Evolutionary conservation across 257 asterid species (phyloP).

Genomic region (Osmanthus fragrans): DNA sequence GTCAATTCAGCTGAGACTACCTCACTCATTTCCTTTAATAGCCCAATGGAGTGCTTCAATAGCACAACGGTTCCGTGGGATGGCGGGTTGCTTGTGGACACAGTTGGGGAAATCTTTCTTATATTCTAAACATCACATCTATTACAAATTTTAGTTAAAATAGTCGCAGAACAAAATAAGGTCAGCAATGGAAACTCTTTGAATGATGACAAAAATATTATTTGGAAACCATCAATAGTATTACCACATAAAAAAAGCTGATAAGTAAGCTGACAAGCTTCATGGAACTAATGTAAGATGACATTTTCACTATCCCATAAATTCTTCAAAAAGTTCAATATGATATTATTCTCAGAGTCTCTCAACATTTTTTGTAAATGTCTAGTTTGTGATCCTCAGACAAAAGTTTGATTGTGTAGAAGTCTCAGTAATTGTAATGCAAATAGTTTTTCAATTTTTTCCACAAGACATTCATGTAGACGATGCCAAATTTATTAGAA

Average conservation of each 20-base stretch:
- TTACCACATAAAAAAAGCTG: background rate
- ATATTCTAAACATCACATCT: too few species aligned
- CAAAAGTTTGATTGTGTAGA: background rate
- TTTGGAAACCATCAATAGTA: background rate
- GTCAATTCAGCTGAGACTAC: too few species aligned
- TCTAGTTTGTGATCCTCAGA: background rate
- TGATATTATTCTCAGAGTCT: background rate
- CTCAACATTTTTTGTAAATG: too few species aligned
- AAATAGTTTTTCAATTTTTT: too few species aligned
- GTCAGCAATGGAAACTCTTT: background rate
- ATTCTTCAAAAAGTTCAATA: background rate
- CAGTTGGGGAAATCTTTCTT: too few species aligned
- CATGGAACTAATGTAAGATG: background rate
- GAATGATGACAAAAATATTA: too few species aligned
- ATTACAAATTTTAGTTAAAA: too few species aligned
- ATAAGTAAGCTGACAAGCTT: background rate
- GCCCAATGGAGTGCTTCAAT: too few species aligned
- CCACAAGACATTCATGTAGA: background rate
- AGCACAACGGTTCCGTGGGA: too few species aligned
- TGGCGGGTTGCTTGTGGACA: too few species aligned
- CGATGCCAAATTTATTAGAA: background rate
- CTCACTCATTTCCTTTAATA: too few species aligned
- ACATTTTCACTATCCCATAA: background rate
- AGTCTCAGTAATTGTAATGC: background rate
- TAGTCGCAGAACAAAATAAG: too few species aligned